Evolutionary conservation across 2,329 filamentous ascomycete genomes (phyloP).

Genomic region (Pseudogymnoascus destructans): DNA sequence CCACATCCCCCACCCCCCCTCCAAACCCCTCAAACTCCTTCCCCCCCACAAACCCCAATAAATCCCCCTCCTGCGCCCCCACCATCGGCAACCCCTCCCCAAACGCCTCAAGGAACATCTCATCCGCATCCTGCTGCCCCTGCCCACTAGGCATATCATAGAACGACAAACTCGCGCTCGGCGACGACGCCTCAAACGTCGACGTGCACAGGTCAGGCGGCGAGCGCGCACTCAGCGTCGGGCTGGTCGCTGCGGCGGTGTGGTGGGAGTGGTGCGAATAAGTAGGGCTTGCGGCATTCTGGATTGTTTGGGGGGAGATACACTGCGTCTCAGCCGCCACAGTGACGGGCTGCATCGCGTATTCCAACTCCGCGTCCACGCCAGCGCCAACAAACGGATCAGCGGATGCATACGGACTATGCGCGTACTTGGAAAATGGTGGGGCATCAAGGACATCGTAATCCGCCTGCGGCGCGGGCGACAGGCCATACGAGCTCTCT

Average conservation of each 20-base stretch:
- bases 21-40: constrained; percentile 1
- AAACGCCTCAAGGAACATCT: constrained; percentile 27
- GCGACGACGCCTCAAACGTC: constrained; percentile 35
- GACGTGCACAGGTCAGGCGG: constrained; percentile 49
- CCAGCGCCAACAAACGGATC: constrained; percentile 29
- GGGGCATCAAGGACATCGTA: constrained; percentile 29
- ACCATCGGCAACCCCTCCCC: constrained; percentile 6
- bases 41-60: not conserved
- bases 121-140: constrained; percentile 22
- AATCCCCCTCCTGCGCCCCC: not conserved
- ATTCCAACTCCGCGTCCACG: constrained; percentile 23
- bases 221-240: constrained; percentile 38
- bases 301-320: constrained; percentile 24
- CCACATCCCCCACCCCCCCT: not conserved
- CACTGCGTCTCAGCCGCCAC: constrained; percentile 14
- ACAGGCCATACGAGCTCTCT: constrained; percentile 42
- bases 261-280: constrained; percentile 18
- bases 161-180: constrained; percentile 26
- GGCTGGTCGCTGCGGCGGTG: constrained; percentile 23
- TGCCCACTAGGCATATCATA: constrained; percentile 19
- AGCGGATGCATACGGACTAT: constrained; percentile 26
- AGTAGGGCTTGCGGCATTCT: constrained; percentile 18
- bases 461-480: constrained; percentile 33
- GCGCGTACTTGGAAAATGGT: constrained; percentile 25
- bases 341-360: constrained; percentile 13